Conservation (phyloP, 805 yeast genomes). For the Candida railenensis region DNA sequence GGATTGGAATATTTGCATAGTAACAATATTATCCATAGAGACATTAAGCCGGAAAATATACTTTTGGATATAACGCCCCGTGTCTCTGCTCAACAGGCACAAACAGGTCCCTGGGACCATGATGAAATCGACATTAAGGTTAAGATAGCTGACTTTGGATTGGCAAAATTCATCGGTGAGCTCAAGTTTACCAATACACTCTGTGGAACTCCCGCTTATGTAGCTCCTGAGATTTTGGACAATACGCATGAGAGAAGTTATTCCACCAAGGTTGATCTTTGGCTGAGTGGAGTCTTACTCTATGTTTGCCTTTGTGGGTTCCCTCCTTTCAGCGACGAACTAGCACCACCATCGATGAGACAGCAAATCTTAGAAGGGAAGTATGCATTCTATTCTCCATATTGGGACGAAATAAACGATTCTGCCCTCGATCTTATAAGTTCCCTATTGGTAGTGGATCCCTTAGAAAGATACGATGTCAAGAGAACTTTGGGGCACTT, state of each 20-base stretch:
- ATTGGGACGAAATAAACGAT: slow-evolving; percentile 73
- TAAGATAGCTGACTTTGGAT: slow-evolving; percentile 83
- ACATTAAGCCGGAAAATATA: slow-evolving; percentile 46
- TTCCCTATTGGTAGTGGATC: slow-evolving; percentile 54
- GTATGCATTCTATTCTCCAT: slow-evolving; percentile 75
- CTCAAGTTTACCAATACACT: slow-evolving; percentile 71
- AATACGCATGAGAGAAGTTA: slow-evolving; percentile 55
- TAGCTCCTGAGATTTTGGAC: slow-evolving; percentile 73
- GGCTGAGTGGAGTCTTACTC: slow-evolving; percentile 79
- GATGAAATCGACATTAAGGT: slow-evolving; percentile 63
- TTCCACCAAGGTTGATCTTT: slow-evolving; percentile 71
- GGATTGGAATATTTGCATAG: slow-evolving; percentile 40
- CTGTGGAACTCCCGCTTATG: slow-evolving; percentile 87
- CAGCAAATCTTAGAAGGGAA: slow-evolving; percentile 69
- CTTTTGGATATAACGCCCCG: slow-evolving; percentile 51
- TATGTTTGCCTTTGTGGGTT: slow-evolving; percentile 82
- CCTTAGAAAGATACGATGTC: slow-evolving; percentile 43
- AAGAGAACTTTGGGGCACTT: slow-evolving; percentile 37
- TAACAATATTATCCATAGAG: slow-evolving; percentile 43
- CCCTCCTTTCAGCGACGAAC: slow-evolving; percentile 81
- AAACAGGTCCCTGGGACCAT: slow-evolving; percentile 57
- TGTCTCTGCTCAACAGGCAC: slow-evolving; percentile 19
- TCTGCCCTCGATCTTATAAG: slow-evolving; percentile 64
- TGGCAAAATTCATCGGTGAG: slow-evolving; percentile 69
- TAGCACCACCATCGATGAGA: slow-evolving; percentile 76